Percentiles rank a stretch among this genome's conserved stretches.
Evolutionary conservation across 108 stramenopile species (phyloP).

Genomic region (Cyclotella cryptica): DNA sequence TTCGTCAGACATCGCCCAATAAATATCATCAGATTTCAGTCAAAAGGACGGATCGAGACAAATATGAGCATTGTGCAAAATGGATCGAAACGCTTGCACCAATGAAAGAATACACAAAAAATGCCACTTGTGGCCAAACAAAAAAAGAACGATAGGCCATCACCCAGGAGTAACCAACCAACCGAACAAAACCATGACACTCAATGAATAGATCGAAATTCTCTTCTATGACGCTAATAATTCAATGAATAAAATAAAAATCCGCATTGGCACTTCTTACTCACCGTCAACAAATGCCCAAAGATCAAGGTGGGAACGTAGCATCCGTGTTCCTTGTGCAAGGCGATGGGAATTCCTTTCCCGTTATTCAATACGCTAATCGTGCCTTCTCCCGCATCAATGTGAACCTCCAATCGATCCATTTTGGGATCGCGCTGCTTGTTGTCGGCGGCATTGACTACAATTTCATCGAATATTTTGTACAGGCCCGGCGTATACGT

Average conservation of each 20-base stretch:
- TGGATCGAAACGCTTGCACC: too few species aligned
- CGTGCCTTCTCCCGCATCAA: conserved; percentile 69
- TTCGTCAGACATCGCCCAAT: neutral
- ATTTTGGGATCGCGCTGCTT: conserved; percentile 98
- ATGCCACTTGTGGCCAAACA: too few species aligned
- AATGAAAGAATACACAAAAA: too few species aligned
- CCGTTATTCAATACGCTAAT: conserved; percentile 99
- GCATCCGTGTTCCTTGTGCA: conserved; percentile 84
- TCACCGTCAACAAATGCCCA: conserved; percentile 92
- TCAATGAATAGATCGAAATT: too few species aligned
- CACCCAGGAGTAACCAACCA: too few species aligned
- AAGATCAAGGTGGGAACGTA: conserved; percentile 98
- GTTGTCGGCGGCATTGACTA: conserved; percentile 99
- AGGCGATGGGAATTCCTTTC: conserved; percentile 82
- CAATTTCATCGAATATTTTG: conserved; percentile 99
- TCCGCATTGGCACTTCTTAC: neutral
- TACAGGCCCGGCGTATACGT: conserved; percentile 96
- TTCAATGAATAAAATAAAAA: too few species aligned
- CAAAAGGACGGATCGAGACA: neutral
- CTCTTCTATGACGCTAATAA: too few species aligned
- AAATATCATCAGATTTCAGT: neutral
- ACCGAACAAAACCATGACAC: too few species aligned
- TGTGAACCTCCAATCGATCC: conserved; percentile 91
- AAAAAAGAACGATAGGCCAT: too few species aligned
- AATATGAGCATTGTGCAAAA: neutral